phyloP scores from a whole-genome alignment of 2,329 filamentous ascomycete genomes.

The Teratosphaeria nubilosa region DNA sequence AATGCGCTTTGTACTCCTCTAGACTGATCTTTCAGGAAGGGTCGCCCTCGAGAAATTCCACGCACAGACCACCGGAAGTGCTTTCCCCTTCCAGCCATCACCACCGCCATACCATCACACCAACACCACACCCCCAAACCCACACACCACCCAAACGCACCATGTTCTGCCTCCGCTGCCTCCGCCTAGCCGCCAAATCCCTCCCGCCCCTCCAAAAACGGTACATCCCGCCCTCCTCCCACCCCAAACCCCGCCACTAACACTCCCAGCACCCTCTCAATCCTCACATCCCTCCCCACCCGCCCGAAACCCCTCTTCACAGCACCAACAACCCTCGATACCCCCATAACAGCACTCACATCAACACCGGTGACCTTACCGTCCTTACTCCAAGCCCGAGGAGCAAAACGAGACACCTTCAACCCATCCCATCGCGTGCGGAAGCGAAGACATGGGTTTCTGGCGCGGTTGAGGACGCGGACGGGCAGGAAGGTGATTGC shows the following conservation, averaged over 20 bases:
- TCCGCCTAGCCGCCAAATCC: constrained; percentile 6
- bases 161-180: constrained; percentile 12
- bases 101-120: neutral
- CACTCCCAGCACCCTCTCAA: constrained; percentile 8
- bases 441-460: constrained; percentile 52
- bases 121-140: neutral
- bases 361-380: constrained; percentile 10
- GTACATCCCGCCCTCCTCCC: neutral
- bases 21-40: neutral
- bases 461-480: constrained; percentile 42
- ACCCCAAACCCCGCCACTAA: neutral
- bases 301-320: constrained; percentile 2
- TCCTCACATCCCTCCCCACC: constrained; percentile 7
- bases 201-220: neutral
- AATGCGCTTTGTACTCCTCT: neutral
- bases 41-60: neutral
- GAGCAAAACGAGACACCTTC: constrained; percentile 45
- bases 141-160: neutral
- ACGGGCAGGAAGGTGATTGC: constrained; percentile 45
- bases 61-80: neutral
- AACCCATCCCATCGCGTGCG: constrained; percentile 49
- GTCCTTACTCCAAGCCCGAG: constrained; percentile 30
- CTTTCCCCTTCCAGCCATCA: neutral
- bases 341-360: constrained; percentile 5
- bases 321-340: constrained; percentile 2